These are phyloP conservation scores for Phytopythium chamaehyphon DNA, from an alignment of 352 stramenopile species.

Conservation along the genomic window DNA sequence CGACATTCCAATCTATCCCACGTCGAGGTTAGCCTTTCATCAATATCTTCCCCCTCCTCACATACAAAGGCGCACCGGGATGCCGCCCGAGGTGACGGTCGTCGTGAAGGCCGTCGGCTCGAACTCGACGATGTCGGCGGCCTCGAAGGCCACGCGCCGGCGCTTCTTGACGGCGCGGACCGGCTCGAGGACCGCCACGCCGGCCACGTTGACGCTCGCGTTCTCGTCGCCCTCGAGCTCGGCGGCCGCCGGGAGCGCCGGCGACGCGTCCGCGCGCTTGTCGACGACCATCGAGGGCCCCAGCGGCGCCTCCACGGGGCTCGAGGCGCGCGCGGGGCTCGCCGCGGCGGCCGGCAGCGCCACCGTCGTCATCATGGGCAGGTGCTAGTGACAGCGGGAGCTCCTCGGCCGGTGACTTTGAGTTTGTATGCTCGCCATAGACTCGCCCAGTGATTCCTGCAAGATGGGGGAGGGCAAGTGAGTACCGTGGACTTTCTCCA, in stretches of 20 bases:
- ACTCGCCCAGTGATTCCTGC: no score
- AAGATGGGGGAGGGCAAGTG: no score
- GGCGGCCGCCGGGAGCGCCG: not conserved
- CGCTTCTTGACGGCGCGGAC: constrained; percentile 51
- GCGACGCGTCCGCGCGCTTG: constrained; percentile 11
- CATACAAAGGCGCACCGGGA: constrained; percentile 25
- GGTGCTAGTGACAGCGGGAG: not conserved
- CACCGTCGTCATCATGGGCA: constrained; percentile 55
- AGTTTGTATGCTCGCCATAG: no score
- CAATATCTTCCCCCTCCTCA: not conserved
- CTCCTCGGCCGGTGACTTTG: not conserved
- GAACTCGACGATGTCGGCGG: constrained; percentile 83
- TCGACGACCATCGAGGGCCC: not conserved
- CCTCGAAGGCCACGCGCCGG: constrained; percentile 68
- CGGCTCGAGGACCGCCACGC: constrained; percentile 8
- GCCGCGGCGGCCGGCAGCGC: constrained; percentile 33
- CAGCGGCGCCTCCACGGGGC: no score
- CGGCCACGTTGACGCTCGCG: constrained; percentile 21
- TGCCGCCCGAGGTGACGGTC: constrained; percentile 70
- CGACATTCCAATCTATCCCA: constrained; percentile 53
- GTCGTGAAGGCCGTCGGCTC: constrained; percentile 82
- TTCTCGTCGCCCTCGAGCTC: constrained; percentile 15
- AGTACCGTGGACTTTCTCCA: no score
- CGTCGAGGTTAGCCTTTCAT: not conserved
- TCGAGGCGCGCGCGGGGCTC: constrained; percentile 15